Conservation (phyloP, 208 protist species). For the Trypanosoma vivax region DNA sequence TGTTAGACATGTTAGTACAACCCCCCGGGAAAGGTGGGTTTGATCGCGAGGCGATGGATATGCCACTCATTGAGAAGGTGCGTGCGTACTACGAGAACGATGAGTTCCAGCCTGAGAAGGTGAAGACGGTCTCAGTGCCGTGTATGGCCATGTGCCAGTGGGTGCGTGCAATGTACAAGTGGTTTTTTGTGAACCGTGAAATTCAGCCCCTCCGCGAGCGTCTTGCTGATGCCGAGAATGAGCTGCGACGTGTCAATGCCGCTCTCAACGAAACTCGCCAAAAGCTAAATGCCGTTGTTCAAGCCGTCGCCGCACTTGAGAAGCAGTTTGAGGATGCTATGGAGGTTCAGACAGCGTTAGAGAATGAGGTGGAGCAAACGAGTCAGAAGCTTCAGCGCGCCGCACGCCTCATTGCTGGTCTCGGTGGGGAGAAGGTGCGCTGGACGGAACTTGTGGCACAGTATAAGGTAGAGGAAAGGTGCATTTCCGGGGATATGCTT, state of each 20-base stretch:
- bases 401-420: constrained; percentile 92
- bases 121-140: constrained; percentile 91
- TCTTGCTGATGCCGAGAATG: constrained; percentile 80
- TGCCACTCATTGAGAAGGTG: constrained; percentile 92
- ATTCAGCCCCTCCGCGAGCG: constrained; percentile 90
- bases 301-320: constrained; percentile 91
- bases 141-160: constrained; percentile 97
- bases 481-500: constrained; percentile 94
- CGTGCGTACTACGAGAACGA: constrained; percentile 89
- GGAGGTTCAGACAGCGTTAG: constrained; percentile 90
- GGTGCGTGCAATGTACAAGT: constrained; percentile 97
- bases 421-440: constrained; percentile 95
- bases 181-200: constrained; percentile 94
- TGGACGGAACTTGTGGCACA: constrained; percentile 85
- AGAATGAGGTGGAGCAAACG: constrained; percentile 91
- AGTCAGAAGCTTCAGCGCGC: constrained; percentile 93
- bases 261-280: constrained; percentile 87
- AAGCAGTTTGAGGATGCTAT: constrained; percentile 89
- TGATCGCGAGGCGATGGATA: constrained; percentile 93
- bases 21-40: constrained; percentile 78
- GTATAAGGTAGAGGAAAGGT: constrained; percentile 82
- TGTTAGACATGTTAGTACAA: constrained; percentile 90
- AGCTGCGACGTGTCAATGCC: constrained; percentile 85
- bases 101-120: constrained; percentile 89
- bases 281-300: constrained; percentile 89